Conservation (phyloP, 805 yeast species). For the Hanseniaspora osmophila region DNA sequence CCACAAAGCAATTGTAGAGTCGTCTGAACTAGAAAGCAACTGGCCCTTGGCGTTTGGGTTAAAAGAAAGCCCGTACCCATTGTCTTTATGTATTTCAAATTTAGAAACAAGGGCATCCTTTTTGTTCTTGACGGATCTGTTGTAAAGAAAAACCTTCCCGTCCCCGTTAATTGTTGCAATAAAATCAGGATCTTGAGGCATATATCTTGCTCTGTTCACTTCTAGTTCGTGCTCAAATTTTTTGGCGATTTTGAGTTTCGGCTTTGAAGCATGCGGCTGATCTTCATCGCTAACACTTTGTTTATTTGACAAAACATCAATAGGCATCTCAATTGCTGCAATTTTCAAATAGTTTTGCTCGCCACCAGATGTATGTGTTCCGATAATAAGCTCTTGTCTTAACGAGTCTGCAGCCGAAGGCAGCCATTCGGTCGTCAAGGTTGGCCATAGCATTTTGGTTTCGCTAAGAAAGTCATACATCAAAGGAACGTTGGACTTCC, state of each 20-base stretch:
- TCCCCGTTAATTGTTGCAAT: conserved; percentile 56
- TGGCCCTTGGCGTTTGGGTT: conserved; percentile 33
- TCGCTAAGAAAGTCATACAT: conserved; percentile 78
- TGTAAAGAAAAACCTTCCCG: conserved; percentile 47
- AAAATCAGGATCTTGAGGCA: conserved; percentile 43
- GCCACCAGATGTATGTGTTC: conserved; percentile 63
- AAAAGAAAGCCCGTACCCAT: conserved; percentile 70
- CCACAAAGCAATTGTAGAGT: conserved; percentile 47
- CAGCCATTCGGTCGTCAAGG: conserved; percentile 65
- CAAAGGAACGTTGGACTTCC: conserved; percentile 69
- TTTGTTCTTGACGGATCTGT: conserved; percentile 18
- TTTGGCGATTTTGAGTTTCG: conserved; percentile 46
- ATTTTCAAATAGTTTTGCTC: conserved; percentile 54
- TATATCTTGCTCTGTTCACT: conserved; percentile 56
- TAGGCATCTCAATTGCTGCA: conserved; percentile 47
- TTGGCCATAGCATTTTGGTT: conserved; percentile 72
- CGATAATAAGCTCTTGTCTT: conserved; percentile 42
- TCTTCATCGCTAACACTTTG: conserved; percentile 12
- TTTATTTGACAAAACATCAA: conserved; percentile 17
- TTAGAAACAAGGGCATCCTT: conserved; percentile 17
- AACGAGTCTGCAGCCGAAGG: conserved; percentile 27
- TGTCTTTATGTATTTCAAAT: conserved; percentile 33
- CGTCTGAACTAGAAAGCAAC: conserved; percentile 53
- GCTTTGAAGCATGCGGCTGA: conserved; percentile 10
- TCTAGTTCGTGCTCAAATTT: conserved; percentile 52